Evolutionary conservation across 805 yeast species (phyloP).

Genomic region (Metschnikowia sp.): DNA sequence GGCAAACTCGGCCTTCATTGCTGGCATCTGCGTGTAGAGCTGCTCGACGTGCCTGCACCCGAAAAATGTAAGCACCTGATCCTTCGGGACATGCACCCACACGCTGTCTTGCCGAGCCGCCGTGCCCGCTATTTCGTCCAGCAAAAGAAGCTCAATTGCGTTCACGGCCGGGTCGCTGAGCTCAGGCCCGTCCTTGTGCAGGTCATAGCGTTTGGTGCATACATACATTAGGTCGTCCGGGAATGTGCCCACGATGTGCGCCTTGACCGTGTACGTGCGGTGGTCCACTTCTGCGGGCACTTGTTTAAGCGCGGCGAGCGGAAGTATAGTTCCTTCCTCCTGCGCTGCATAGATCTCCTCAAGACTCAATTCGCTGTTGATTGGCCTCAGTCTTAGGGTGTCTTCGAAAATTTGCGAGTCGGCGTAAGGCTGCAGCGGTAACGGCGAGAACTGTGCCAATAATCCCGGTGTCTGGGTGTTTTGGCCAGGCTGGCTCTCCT

Average conservation of each 20-base stretch:
- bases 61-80: slow-evolving; percentile 11
- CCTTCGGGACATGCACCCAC: slow-evolving; percentile 9
- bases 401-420: too few species aligned
- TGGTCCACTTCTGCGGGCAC: slow-evolving; percentile 3
- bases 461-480: too few species aligned
- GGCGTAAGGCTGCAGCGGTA: too few species aligned
- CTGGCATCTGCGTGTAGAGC: slow-evolving; percentile 15
- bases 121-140: slow-evolving; percentile 11
- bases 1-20: slow-evolving; percentile 5
- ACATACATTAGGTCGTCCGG: slow-evolving; percentile 27
- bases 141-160: slow-evolving; percentile 24
- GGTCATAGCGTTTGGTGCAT: slow-evolving; percentile 27
- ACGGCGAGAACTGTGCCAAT: too few species aligned
- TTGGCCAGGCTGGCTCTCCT: too few species aligned
- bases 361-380: neutral
- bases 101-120: slow-evolving; percentile 6
- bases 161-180: slow-evolving; percentile 25
- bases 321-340: neutral
- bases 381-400: too few species aligned
- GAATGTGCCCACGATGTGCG: slow-evolving; percentile 21
- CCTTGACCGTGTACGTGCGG: slow-evolving; percentile 18
- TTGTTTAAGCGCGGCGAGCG: slow-evolving; percentile 3
- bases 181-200: slow-evolving; percentile 2
- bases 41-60: slow-evolving; percentile 15
- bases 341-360: neutral